These are phyloP conservation scores for Elaphomyces granulatus DNA, from an alignment of 495 filamentous ascomycete genomes.

Conservation along the genomic window DNA sequence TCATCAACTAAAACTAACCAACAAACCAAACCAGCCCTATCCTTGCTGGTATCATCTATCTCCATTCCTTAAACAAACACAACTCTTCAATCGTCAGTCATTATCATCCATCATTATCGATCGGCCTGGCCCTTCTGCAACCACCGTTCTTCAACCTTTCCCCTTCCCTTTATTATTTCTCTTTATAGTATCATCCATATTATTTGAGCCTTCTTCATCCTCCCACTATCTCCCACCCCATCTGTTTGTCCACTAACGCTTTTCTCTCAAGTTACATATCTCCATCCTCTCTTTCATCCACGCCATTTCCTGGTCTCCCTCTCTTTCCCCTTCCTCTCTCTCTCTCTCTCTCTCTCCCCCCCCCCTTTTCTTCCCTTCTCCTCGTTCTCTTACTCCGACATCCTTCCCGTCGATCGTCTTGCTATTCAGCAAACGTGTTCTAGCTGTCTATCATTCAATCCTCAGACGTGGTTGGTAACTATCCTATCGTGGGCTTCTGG, in stretches of 20 bases:
- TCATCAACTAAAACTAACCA: too few relatives aligned
- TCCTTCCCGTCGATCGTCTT: not conserved
- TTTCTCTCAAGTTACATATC: conserved; percentile 1
- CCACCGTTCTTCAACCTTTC: too few relatives aligned
- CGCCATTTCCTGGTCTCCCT: not conserved
- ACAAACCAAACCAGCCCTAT: too few relatives aligned
- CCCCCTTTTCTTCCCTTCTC: conserved; percentile 1
- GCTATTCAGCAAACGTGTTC: conserved; percentile 7
- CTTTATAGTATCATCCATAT: not conserved
- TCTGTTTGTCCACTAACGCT: not conserved
- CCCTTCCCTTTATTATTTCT: too few relatives aligned
- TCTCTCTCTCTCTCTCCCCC: conserved; percentile 2
- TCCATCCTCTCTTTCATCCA: not conserved
- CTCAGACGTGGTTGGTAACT: too few relatives aligned
- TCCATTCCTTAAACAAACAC: too few relatives aligned
- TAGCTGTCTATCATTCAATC: too few relatives aligned
- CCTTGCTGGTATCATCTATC: too few relatives aligned
- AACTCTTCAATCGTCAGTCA: too few relatives aligned
- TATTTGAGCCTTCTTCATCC: conserved; percentile 3
- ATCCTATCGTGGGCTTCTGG: not conserved
- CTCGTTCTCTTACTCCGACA: not conserved
- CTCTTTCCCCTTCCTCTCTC: not conserved
- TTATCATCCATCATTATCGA: too few relatives aligned
- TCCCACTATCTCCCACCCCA: conserved; percentile 5
- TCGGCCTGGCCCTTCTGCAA: too few relatives aligned